Conservation (phyloP, 306 rosid species). For the Macrotyloma uniflorum region DNA sequence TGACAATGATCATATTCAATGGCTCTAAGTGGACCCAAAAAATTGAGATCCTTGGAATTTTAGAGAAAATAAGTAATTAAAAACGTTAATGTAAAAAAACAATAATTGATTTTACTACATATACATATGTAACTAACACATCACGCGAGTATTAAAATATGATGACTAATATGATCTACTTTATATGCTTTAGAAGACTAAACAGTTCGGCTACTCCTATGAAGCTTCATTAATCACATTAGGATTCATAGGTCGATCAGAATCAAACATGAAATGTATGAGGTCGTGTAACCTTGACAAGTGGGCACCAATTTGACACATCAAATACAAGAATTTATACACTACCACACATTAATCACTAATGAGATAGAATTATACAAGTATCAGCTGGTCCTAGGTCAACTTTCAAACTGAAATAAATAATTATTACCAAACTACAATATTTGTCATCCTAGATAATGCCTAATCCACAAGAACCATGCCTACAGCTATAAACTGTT, state of each 20-base stretch:
- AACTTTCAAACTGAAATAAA: constrained; percentile 48
- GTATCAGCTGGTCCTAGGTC: constrained; percentile 58
- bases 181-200: neutral
- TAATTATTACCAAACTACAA: constrained; percentile 57
- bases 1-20: too few species aligned
- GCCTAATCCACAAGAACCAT: constrained; percentile 49
- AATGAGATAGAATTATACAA: constrained; percentile 49
- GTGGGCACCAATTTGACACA: constrained; percentile 19
- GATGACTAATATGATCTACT: neutral
- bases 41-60: too few species aligned
- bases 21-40: too few species aligned
- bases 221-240: neutral
- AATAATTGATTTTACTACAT: too few species aligned
- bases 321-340: constrained; percentile 41
- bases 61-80: too few species aligned
- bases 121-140: too few species aligned
- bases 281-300: neutral
- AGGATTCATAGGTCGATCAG: neutral
- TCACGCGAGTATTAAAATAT: too few species aligned
- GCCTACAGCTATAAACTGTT: constrained; percentile 51
- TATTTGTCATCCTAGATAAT: constrained; percentile 42
- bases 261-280: neutral
- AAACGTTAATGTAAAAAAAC: too few species aligned
- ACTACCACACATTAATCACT: constrained; percentile 51
- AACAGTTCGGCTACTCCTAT: neutral